Percentiles rank a stretch among this genome's conserved stretches.
Conservation (phyloP, 2,329 filamentous ascomycete genomes). For the Thelonectria olida region DNA sequence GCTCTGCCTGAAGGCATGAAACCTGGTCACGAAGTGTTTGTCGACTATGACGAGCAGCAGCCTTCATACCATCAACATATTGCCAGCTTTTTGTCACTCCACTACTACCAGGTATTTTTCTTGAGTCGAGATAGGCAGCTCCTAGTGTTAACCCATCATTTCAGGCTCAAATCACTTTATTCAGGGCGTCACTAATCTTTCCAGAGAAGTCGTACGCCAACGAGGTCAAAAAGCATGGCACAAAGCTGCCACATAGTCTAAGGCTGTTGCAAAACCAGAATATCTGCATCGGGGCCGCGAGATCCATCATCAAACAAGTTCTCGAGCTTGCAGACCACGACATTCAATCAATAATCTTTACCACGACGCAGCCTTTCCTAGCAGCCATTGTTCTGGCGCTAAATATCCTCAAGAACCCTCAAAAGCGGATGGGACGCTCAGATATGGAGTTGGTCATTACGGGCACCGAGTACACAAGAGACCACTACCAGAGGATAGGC, state of each 20-base stretch:
- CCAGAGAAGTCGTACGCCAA: slow-evolving; percentile 26
- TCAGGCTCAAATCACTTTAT: slow-evolving; percentile 33
- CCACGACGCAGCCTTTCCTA: slow-evolving; percentile 26
- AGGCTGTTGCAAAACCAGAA: slow-evolving; percentile 29
- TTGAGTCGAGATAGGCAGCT: not conserved
- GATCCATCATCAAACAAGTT: slow-evolving; percentile 30
- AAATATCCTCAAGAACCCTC: slow-evolving; percentile 34
- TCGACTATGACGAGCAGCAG: slow-evolving; percentile 1
- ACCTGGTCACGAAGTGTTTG: slow-evolving; percentile 20
- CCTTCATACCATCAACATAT: slow-evolving; percentile 18
- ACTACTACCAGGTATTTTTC: slow-evolving; percentile 27
- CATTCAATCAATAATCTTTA: slow-evolving; percentile 25
- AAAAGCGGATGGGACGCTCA: slow-evolving; percentile 35
- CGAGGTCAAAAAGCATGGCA: slow-evolving; percentile 27
- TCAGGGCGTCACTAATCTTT: slow-evolving; percentile 32
- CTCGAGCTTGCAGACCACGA: slow-evolving; percentile 31
- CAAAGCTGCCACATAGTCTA: slow-evolving; percentile 19
- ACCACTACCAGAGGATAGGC: slow-evolving; percentile 23
- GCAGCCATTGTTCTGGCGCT: slow-evolving; percentile 30
- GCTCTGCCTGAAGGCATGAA: slow-evolving; percentile 21
- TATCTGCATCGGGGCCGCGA: slow-evolving; percentile 31
- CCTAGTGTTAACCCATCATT: not conserved
- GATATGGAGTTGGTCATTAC: slow-evolving; percentile 32
- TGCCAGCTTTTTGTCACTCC: slow-evolving; percentile 25
- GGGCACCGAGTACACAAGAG: slow-evolving; percentile 25